These are phyloP conservation scores for Mycosphaerelloides madeirae DNA, from an alignment of 2,329 filamentous ascomycete genomes.

Conservation along the genomic window DNA sequence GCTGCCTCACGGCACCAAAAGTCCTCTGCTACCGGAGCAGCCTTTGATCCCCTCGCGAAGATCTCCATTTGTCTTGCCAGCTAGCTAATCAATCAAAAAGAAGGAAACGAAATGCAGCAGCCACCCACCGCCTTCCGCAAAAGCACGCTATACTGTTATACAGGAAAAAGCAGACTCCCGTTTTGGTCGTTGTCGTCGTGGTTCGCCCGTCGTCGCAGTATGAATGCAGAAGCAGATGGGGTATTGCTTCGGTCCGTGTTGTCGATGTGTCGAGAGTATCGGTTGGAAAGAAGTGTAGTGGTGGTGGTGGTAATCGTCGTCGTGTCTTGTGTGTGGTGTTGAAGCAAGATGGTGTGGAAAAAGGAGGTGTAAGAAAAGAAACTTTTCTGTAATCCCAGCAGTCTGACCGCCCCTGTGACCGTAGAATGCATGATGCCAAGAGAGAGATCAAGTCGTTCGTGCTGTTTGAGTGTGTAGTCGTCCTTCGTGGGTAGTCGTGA, in stretches of 20 bases:
- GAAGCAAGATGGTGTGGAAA: not conserved
- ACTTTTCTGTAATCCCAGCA: slow-evolving; percentile 22
- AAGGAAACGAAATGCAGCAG: not conserved
- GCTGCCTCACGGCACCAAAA: no score
- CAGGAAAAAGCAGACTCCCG: slow-evolving; percentile 15
- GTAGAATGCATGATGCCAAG: slow-evolving; percentile 21
- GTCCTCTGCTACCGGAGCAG: no score
- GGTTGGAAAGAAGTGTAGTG: not conserved
- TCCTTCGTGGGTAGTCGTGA: slow-evolving; percentile 25
- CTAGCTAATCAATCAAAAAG: no score
- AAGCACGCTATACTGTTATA: slow-evolving; percentile 19
- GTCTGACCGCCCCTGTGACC: slow-evolving; percentile 20
- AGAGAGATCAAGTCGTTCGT: slow-evolving; percentile 19
- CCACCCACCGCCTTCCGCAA: slow-evolving; percentile 10
- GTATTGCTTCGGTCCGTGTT: slow-evolving; percentile 3
- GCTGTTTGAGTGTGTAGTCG: slow-evolving; percentile 16
- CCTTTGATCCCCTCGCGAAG: no score
- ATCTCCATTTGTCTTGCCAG: no score
- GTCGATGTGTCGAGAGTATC: not conserved
- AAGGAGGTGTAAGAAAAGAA: slow-evolving; percentile 12
- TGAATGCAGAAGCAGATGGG: slow-evolving; percentile 13
- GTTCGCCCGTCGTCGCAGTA: no score
- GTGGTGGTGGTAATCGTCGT: slow-evolving; percentile 1
- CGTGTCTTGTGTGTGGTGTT: slow-evolving; percentile 9
- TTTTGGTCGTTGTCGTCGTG: slow-evolving; percentile 6